These are phyloP conservation scores for Tricladium varicosporioides DNA, from an alignment of 2,329 filamentous ascomycete genomes.

Conservation along the genomic window DNA sequence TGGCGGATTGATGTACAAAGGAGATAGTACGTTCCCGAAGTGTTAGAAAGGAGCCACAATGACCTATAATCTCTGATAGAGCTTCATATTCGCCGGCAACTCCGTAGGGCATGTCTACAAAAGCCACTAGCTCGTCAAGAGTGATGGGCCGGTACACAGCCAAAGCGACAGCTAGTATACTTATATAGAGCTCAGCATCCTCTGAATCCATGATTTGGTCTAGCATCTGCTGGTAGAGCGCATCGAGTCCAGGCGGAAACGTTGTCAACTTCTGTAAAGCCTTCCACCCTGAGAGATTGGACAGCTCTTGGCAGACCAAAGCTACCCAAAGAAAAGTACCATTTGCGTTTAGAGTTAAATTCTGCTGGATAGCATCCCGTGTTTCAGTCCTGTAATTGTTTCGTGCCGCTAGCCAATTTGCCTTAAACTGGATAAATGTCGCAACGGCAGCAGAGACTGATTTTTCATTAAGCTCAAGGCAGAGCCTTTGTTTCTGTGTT, in stretches of 20 bases:
- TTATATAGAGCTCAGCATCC: not conserved
- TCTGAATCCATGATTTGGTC: not conserved
- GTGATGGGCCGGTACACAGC: not conserved
- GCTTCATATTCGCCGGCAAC: not conserved
- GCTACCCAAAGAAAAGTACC: no score
- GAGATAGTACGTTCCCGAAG: not conserved
- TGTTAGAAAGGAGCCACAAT: constrained; percentile 4
- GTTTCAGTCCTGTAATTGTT: constrained; percentile 26
- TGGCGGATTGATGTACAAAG: constrained; percentile 4
- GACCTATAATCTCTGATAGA: not conserved
- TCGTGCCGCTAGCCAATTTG: constrained; percentile 34
- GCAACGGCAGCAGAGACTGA: not conserved
- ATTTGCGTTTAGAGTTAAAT: constrained; percentile 25
- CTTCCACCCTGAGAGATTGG: not conserved
- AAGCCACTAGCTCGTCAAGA: not conserved
- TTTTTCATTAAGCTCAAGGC: constrained; percentile 1
- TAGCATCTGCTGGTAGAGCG: not conserved
- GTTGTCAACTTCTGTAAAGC: not conserved
- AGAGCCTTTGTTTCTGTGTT: not conserved
- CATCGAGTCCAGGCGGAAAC: constrained; percentile 1
- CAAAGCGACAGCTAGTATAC: not conserved
- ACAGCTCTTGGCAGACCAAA: not conserved
- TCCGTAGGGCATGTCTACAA: not conserved
- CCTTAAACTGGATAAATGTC: not conserved
- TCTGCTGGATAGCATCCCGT: constrained; percentile 31